phyloP scores from a whole-genome alignment of 139 green algal species.

The Chlorella sorokiniana region DNA sequence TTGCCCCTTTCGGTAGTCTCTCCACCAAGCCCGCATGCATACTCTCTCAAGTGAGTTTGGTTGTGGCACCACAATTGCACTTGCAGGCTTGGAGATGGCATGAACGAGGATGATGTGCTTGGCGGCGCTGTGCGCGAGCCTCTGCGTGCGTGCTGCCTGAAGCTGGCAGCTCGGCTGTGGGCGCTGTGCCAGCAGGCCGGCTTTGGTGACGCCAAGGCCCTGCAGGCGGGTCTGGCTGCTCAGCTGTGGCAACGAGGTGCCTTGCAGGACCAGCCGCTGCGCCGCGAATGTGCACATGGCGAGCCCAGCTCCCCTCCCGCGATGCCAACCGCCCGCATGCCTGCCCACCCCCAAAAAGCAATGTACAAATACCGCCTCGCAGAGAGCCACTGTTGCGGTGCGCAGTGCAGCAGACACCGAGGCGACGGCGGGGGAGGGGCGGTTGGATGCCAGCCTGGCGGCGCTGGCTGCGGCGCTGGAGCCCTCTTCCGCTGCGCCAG shows the following conservation, averaged over 20 bases:
- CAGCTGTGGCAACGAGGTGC: too few species aligned
- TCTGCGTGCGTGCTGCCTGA: conserved; percentile 35
- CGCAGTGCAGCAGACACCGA: conserved; percentile 11
- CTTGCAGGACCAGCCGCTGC: too few species aligned
- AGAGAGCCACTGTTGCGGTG: not conserved
- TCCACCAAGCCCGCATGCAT: too few species aligned
- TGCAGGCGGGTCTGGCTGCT: conserved; percentile 7
- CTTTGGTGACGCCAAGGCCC: not conserved
- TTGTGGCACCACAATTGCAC: too few species aligned
- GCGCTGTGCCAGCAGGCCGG: not conserved
- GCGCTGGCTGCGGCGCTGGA: conserved; percentile 12
- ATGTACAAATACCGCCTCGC: not conserved
- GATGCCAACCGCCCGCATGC: not conserved
- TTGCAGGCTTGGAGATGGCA: conserved; percentile 35
- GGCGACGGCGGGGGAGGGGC: not conserved
- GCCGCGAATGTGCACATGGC: too few species aligned
- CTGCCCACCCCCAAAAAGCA: not conserved
- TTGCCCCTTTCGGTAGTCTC: too few species aligned
- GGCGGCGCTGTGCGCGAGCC: conserved; percentile 18
- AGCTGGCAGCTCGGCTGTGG: conserved; percentile 36
- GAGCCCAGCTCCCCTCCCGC: not conserved
- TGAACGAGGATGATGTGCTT: conserved; percentile 44
- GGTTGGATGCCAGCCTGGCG: conserved; percentile 5
- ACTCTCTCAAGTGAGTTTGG: too few species aligned
- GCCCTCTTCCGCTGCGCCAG: not conserved